Base-by-base conservation (phyloP, 2,329 filamentous ascomycete species). In the Alternaria arborescens region DNA sequence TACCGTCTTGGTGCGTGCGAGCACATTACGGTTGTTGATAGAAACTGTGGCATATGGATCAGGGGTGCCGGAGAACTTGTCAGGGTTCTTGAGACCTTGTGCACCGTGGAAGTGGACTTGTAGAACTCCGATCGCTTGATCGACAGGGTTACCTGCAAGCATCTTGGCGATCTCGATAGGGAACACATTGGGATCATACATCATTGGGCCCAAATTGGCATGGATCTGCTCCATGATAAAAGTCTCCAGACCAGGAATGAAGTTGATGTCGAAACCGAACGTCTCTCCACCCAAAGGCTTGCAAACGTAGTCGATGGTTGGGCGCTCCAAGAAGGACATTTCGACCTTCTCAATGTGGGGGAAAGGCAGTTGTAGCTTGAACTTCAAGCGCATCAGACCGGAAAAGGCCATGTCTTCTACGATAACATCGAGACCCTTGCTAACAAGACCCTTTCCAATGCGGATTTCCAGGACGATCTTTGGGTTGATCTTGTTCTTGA, bases 91-190 rank as follows among this genome's bases (percentile, higher is more conserved):
- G 70, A 99, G 87, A 36, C 94, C 93, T 68, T 94, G 89, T 3
- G 94, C 95, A 41, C 93, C 91, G 77, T 99, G 93, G 64, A 99
- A 86, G 7, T 93, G 97, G 62, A 99, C 84, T 24, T 94, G 94
- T 54, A 99, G 81, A 8, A 99, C 94, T 77, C 95, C 95, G 72
- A 99, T 93, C 11, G 95, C 95, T 80, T 97, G 92, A 77, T 99
- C 96, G 52, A 99, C 92, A 0, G 95, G 89, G 60, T 91, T 94
- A 60, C 95, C 95, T 43, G 94, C 92, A 66, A 99, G 85, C 92
- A 99, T 95, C 85, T 99, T 98, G 70, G 95, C 95, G 58, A 99
- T 93, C 76, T 99, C 95, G 68, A 99, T 95, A 16, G 95, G 95
- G 84, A 99, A 99, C 51, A 98, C 93, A 71, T 99, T 97, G 8